These are phyloP conservation scores for Hericium rajendrae DNA, from an alignment of 768 basidiomycete genomes.

Conservation along the genomic window DNA sequence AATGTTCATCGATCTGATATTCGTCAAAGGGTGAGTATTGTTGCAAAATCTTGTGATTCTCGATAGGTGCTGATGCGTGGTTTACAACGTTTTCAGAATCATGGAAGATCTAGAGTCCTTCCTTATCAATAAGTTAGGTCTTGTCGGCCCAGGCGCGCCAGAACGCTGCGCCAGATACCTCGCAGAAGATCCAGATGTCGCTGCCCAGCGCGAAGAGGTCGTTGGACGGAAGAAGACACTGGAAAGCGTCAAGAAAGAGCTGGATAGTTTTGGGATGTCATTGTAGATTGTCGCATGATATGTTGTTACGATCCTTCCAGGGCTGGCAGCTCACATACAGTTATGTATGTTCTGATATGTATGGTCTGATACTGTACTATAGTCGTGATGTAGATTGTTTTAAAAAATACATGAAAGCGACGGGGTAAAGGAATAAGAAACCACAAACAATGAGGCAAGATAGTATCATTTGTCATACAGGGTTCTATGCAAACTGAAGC, in stretches of 20 bases:
- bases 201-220: background rate
- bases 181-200: conserved; percentile 19
- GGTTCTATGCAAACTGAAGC: too few species aligned
- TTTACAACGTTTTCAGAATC: background rate
- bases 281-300: background rate
- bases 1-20: conserved; percentile 18
- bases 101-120: background rate
- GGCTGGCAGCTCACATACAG: too few species aligned
- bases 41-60: background rate
- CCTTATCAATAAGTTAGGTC: background rate
- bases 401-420: too few species aligned
- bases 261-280: background rate
- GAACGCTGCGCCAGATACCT: background rate
- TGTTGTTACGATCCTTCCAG: too few species aligned
- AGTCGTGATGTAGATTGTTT: too few species aligned
- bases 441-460: too few species aligned
- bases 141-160: background rate
- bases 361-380: too few species aligned
- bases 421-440: too few species aligned
- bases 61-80: background rate
- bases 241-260: background rate
- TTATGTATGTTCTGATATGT: too few species aligned
- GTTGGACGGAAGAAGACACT: background rate
- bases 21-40: conserved; percentile 7
- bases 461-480: too few species aligned